Conservation (phyloP, 306 rosid genomes). For the Rosa lucieae region DNA sequence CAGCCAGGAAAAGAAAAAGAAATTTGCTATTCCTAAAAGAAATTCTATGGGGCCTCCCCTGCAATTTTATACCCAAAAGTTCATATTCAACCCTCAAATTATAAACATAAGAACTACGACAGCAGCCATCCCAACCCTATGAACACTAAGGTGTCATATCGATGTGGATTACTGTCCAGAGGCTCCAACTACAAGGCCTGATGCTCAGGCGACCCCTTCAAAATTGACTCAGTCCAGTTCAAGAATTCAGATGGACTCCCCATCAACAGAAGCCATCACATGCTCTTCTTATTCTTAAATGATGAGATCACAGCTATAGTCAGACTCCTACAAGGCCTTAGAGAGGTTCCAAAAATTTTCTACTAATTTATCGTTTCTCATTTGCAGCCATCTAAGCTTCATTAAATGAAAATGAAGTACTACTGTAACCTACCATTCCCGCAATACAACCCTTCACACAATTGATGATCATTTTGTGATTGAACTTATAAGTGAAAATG, state of each 20-base stretch:
- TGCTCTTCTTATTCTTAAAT: too few relatives aligned
- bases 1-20: neutral
- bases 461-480: neutral
- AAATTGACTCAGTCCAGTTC: neutral
- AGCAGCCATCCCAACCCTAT: neutral
- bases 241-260: neutral
- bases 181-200: neutral
- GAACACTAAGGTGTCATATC: neutral
- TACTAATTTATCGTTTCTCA: neutral
- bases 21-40: neutral
- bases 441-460: neutral
- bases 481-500: neutral
- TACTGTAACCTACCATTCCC: neutral
- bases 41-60: neutral
- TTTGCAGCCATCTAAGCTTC: neutral
- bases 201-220: neutral
- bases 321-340: neutral
- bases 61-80: neutral
- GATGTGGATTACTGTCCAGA: neutral
- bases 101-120: neutral
- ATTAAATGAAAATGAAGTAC: too few relatives aligned
- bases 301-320: neutral
- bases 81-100: neutral
- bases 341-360: neutral
- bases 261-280: neutral